Conservation (phyloP, 1,139 yeast genomes). For the Nakaseomyces kungkrabaensis region DNA sequence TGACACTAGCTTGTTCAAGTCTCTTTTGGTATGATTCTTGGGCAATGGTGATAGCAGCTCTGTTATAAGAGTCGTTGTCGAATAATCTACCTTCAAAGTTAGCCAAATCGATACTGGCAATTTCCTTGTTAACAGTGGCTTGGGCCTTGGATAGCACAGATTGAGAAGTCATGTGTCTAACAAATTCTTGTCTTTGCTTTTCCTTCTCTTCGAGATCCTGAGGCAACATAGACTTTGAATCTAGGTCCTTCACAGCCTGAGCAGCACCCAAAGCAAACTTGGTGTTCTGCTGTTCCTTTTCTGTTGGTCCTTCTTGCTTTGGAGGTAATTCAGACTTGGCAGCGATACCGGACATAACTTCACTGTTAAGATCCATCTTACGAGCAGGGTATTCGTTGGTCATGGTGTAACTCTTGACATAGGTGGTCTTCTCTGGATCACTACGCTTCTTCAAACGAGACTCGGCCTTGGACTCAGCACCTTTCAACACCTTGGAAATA, state of each 20-base stretch:
- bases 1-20: constrained; percentile 9
- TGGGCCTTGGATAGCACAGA: constrained; percentile 54
- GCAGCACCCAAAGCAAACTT: constrained; percentile 39
- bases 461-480: constrained; percentile 26
- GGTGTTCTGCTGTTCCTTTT: constrained; percentile 1
- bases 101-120: constrained; percentile 35
- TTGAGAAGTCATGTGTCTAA: constrained; percentile 29
- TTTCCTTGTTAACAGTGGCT: constrained; percentile 45
- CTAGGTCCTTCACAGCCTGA: constrained; percentile 35
- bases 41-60: constrained; percentile 53
- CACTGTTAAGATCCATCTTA: constrained; percentile 14
- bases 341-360: constrained; percentile 13
- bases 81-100: constrained; percentile 31
- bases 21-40: constrained; percentile 36
- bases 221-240: constrained; percentile 13
- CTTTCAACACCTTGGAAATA: constrained; percentile 22
- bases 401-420: constrained; percentile 4
- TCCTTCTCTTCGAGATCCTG: constrained; percentile 12
- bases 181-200: constrained; percentile 14
- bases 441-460: constrained; percentile 19
- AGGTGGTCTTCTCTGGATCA: constrained; percentile 20
- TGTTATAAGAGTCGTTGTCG: constrained; percentile 33
- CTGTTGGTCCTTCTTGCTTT: neutral
- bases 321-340: constrained; percentile 12
- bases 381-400: constrained; percentile 2